Conservation (phyloP, 176 grass and related monocot species). For the Rhynchospora breviuscula region DNA sequence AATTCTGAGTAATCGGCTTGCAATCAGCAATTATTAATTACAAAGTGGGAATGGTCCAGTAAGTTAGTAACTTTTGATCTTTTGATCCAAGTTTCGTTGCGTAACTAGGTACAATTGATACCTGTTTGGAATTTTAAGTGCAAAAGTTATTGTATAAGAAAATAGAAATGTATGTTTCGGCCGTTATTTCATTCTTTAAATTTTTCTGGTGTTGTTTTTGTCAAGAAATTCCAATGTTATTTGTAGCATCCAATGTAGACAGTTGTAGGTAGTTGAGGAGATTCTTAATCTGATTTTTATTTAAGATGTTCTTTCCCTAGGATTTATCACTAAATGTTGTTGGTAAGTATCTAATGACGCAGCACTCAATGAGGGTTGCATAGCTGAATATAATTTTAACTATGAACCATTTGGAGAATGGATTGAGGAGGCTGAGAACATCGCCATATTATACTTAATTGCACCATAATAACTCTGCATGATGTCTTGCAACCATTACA, state of each 20-base stretch:
- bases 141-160: not conserved
- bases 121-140: not conserved
- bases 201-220: not conserved
- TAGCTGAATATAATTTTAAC: not conserved
- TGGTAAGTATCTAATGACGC: not conserved
- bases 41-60: not conserved
- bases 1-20: not conserved
- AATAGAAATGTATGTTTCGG: not conserved
- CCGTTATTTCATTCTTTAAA: not conserved
- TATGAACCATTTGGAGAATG: constrained; percentile 26
- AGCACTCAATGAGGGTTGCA: not conserved
- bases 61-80: not conserved
- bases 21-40: not conserved
- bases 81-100: not conserved
- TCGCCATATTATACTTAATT: constrained; percentile 21
- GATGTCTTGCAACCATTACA: constrained; percentile 64
- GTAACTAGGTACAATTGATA: not conserved
- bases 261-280: not conserved
- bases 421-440: constrained; percentile 26
- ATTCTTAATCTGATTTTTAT: not conserved
- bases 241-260: not conserved
- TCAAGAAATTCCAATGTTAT: not conserved
- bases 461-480: constrained; percentile 40
- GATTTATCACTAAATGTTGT: not conserved
- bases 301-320: not conserved